These are phyloP conservation scores for Stagonosporopsis cucurbitacearum DNA, from an alignment of 2,329 filamentous ascomycete genomes.

Conservation along the genomic window DNA sequence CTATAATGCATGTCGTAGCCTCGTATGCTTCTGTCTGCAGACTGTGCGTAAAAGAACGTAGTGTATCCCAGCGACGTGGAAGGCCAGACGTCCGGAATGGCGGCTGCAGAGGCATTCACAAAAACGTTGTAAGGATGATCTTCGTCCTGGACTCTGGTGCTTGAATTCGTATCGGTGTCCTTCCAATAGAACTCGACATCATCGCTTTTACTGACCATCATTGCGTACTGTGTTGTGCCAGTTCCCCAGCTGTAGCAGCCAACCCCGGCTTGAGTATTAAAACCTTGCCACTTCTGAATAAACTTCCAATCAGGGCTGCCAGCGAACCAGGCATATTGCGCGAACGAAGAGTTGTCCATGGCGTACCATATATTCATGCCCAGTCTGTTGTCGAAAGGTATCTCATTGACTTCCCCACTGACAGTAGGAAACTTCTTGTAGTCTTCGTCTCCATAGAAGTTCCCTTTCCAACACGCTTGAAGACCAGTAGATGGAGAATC, in stretches of 20 bases:
- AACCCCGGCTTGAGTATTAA: conserved; percentile 54
- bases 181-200: conserved; percentile 54
- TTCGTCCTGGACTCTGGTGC: conserved; percentile 28
- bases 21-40: conserved; percentile 43
- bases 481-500: conserved; percentile 90
- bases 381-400: conserved; percentile 34
- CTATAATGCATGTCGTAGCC: conserved; percentile 50
- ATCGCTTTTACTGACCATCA: conserved; percentile 51
- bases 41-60: conserved; percentile 53
- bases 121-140: conserved; percentile 52
- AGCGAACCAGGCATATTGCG: conserved; percentile 52
- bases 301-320: conserved; percentile 47
- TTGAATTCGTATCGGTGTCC: conserved; percentile 47
- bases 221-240: conserved; percentile 51
- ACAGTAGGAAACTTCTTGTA: conserved; percentile 47
- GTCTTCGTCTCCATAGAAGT: conserved; percentile 57
- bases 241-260: conserved; percentile 54
- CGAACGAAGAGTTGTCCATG: conserved; percentile 48
- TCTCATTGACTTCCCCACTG: conserved; percentile 32
- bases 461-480: conserved; percentile 79
- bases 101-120: conserved; percentile 34
- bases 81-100: conserved; percentile 49
- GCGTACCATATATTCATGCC: conserved; percentile 57
- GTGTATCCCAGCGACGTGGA: conserved; percentile 52
- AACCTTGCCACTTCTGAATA: conserved; percentile 47